Conservation (phyloP, 139 green algal genomes). For the Deuterostichococcus epilithicus region DNA sequence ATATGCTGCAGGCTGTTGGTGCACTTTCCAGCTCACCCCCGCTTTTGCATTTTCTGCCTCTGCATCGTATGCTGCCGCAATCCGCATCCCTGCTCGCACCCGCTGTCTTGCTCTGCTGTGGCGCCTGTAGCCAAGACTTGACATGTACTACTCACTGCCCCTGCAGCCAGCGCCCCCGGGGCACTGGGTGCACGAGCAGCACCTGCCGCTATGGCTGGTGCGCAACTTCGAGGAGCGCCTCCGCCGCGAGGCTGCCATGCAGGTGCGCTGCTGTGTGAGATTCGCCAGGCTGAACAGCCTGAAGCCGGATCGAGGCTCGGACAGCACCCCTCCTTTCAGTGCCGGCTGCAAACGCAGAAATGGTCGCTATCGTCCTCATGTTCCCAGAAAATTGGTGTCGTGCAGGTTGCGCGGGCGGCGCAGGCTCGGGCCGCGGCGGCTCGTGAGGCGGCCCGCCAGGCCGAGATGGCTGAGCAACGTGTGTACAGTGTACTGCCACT, state of each 20-base stretch:
- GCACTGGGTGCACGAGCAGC: conserved; percentile 36
- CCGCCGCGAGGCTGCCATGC: conserved; percentile 25
- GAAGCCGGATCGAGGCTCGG: no score
- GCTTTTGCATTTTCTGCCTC: no score
- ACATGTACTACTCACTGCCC: no score
- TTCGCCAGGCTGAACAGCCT: neutral
- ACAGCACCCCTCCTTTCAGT: neutral
- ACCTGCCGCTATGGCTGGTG: conserved; percentile 51
- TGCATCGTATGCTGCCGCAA: no score
- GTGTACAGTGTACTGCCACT: no score
- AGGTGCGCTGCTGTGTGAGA: neutral
- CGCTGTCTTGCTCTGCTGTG: no score
- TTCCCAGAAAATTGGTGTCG: no score
- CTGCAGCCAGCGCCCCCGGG: neutral
- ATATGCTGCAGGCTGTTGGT: no score
- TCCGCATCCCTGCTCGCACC: no score
- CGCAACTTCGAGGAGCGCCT: conserved; percentile 41
- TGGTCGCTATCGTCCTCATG: neutral
- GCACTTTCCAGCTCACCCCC: no score
- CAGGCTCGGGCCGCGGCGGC: neutral
- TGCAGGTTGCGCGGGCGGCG: neutral
- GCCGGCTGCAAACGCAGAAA: neutral
- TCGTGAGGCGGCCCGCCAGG: neutral
- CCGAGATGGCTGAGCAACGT: neutral
- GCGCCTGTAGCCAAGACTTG: no score